Evolutionary conservation across 768 basidiomycete species (phyloP).

Genomic region (Asterophora lycoperdoides): DNA sequence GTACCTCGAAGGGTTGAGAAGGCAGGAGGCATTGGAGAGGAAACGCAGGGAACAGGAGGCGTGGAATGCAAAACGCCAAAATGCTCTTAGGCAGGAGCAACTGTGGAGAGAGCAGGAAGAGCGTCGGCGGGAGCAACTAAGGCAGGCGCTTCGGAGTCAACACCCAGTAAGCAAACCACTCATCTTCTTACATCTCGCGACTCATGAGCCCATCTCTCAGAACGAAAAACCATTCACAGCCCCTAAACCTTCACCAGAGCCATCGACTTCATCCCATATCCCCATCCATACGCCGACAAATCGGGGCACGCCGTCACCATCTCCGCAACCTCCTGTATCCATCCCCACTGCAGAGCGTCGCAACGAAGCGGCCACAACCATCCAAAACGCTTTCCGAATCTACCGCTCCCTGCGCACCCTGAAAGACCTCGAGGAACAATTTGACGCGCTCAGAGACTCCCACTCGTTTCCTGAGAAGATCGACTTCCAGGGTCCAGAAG

Average conservation of each 20-base stretch:
- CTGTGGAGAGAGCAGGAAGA: slow-evolving; percentile 9
- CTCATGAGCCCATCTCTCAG: not conserved
- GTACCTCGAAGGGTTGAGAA: slow-evolving; percentile 29
- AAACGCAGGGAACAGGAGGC: slow-evolving; percentile 19
- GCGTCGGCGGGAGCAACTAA: slow-evolving; percentile 8
- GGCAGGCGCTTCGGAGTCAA: slow-evolving; percentile 8
- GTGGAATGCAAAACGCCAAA: slow-evolving; percentile 4
- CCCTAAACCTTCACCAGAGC: not conserved
- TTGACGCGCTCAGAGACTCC: slow-evolving; percentile 34
- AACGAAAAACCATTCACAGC: not conserved
- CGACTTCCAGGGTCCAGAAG: slow-evolving; percentile 42
- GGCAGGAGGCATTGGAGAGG: slow-evolving; percentile 25
- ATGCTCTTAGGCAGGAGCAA: slow-evolving; percentile 14
- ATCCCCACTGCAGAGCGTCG: slow-evolving; percentile 27
- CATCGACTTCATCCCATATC: not conserved
- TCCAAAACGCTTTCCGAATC: slow-evolving; percentile 45
- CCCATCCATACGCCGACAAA: slow-evolving; percentile 1
- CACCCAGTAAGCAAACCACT: slow-evolving; percentile 12
- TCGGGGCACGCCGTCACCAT: slow-evolving; percentile 3
- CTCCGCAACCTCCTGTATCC: slow-evolving; percentile 10
- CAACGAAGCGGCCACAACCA: slow-evolving; percentile 40
- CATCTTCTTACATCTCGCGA: not conserved
- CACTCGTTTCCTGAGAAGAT: slow-evolving; percentile 44
- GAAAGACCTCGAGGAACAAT: slow-evolving; percentile 35
- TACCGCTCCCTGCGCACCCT: slow-evolving; percentile 39